A percentile compares a stretch with the other conserved stretches of the same genome.
These are phyloP conservation scores for Penicillium sp. DNA, from an alignment of 2,329 filamentous ascomycete genomes.

Conservation along the genomic window DNA sequence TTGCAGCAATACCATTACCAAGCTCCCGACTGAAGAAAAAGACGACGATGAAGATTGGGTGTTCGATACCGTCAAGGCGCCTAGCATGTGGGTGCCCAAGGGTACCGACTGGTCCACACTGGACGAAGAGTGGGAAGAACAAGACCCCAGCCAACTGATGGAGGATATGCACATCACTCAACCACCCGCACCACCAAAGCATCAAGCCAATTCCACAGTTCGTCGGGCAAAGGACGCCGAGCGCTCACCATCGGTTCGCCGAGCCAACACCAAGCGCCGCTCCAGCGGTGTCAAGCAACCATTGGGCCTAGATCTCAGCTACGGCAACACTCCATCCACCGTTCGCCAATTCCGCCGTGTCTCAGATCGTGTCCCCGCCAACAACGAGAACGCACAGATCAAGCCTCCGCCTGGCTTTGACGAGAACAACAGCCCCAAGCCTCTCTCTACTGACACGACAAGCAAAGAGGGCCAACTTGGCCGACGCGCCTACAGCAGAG, in stretches of 20 bases:
- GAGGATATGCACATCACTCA: conserved; percentile 37
- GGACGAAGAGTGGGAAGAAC: conserved; percentile 31
- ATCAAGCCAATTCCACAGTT: conserved; percentile 62
- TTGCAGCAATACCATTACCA: conserved; percentile 59
- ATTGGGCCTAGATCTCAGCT: conserved; percentile 84
- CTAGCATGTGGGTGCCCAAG: conserved; percentile 60
- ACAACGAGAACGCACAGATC: conserved; percentile 18
- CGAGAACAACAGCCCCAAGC: conserved; percentile 43
- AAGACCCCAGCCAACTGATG: conserved; percentile 38
- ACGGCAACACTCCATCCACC: conserved; percentile 89
- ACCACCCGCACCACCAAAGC: conserved; percentile 48
- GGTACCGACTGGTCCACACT: conserved; percentile 47
- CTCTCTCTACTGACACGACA: conserved; percentile 31
- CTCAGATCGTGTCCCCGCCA: conserved; percentile 61
- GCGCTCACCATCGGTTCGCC: conserved; percentile 43
- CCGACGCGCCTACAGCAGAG: conserved; percentile 75
- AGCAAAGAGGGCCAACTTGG: conserved; percentile 84
- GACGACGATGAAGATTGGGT: conserved; percentile 87
- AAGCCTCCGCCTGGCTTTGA: conserved; percentile 33
- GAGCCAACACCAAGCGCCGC: conserved; percentile 41
- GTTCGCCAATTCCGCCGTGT: conserved; percentile 89
- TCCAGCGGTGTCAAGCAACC: conserved; percentile 67
- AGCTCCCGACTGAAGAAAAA: conserved; percentile 61
- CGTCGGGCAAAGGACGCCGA: conserved; percentile 48
- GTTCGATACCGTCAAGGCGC: conserved; percentile 84